A percentile compares a stretch with the other conserved stretches of the same genome.
Conservation (phyloP, 2,329 filamentous ascomycete species). For the Clarireedia paspali region DNA sequence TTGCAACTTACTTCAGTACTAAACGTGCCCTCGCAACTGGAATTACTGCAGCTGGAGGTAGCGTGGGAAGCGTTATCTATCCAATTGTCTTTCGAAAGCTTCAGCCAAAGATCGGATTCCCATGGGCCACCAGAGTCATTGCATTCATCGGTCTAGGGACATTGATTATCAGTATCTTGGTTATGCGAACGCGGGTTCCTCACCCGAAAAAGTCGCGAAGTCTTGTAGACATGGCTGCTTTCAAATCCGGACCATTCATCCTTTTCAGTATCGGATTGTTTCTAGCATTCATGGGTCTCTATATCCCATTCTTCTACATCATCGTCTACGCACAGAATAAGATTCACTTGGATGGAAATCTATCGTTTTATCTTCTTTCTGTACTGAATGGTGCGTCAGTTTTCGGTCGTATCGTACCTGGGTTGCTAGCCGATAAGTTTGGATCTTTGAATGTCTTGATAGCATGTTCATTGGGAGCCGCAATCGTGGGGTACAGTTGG, state of each 20-base stretch:
- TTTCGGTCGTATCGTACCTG: slow-evolving; percentile 30
- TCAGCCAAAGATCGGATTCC: slow-evolving; percentile 35
- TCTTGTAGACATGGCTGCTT: slow-evolving; percentile 17
- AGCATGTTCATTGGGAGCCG: slow-evolving; percentile 21
- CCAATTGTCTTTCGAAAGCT: slow-evolving; percentile 37
- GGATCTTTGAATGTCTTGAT: slow-evolving; percentile 28
- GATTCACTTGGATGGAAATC: neutral
- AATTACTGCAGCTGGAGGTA: slow-evolving; percentile 22
- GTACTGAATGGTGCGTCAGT: slow-evolving; percentile 25
- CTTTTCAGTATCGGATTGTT: slow-evolving; percentile 31
- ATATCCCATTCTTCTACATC: slow-evolving; percentile 41
- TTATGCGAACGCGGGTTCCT: neutral
- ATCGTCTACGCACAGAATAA: slow-evolving; percentile 29
- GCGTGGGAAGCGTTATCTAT: slow-evolving; percentile 42
- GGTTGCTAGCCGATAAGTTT: slow-evolving; percentile 29
- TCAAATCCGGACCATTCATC: slow-evolving; percentile 29
- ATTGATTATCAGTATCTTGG: neutral
- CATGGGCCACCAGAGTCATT: slow-evolving; percentile 46
- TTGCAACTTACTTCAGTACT: slow-evolving; percentile 38
- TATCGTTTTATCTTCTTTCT: neutral
- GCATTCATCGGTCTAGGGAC: slow-evolving; percentile 41
- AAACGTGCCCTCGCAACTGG: slow-evolving; percentile 29
- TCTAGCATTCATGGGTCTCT: slow-evolving; percentile 39
- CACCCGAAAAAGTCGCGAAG: neutral
- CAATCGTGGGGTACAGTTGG: slow-evolving; percentile 28